phyloP scores from a whole-genome alignment of 306 rosid genomes.

The Trifolium subterraneum region DNA sequence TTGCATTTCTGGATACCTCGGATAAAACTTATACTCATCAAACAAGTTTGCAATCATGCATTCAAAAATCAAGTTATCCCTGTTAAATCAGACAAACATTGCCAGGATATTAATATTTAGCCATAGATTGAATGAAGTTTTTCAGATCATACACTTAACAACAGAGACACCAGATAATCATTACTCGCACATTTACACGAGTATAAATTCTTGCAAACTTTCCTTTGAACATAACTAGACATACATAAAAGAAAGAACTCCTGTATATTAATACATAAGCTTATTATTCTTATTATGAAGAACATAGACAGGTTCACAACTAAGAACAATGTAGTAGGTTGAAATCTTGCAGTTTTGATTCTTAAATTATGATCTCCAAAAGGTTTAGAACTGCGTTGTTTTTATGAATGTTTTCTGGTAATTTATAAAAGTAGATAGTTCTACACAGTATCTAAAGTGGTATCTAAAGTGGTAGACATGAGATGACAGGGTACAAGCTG shows the following conservation, averaged over 20 bases:
- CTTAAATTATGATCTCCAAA: not conserved
- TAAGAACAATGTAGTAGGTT: slow-evolving; percentile 3
- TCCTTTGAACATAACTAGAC: slow-evolving; percentile 14
- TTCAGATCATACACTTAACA: not conserved
- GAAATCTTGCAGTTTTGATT: not conserved
- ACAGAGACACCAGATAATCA: slow-evolving; percentile 22
- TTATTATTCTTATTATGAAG: not conserved
- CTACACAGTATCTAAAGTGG: not conserved
- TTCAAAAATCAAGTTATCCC: slow-evolving; percentile 85
- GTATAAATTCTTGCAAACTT: slow-evolving; percentile 8
- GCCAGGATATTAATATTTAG: slow-evolving; percentile 28
- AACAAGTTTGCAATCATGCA: slow-evolving; percentile 96
- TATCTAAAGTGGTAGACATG: slow-evolving; percentile 2
- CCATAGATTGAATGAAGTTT: slow-evolving; percentile 2
- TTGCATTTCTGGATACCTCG: slow-evolving; percentile 97
- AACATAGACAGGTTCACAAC: slow-evolving; percentile 1
- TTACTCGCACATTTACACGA: not conserved
- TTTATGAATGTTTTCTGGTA: not conserved
- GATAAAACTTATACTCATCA: slow-evolving; percentile 93
- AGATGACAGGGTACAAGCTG: slow-evolving; percentile 9
- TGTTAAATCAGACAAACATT: slow-evolving; percentile 48
- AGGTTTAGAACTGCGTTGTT: not conserved
- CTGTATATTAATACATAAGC: slow-evolving; percentile 3
- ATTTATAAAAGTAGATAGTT: not conserved
- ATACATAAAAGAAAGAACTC: slow-evolving; percentile 7